Conservation (phyloP, 192 early-diverging fungal genomes). For the Backusella tarrabulga region DNA sequence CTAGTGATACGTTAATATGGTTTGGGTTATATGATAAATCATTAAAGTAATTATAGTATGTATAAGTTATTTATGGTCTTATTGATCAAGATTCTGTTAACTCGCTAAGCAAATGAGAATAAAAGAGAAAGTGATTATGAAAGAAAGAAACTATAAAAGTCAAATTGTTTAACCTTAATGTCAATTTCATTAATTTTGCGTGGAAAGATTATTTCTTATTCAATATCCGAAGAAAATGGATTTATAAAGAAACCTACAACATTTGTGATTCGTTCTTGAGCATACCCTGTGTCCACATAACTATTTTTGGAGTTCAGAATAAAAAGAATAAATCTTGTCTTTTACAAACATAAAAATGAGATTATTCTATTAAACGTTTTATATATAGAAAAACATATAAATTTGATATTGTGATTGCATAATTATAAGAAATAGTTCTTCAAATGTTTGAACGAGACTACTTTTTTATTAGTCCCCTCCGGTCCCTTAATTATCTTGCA, state of each 20-base stretch:
- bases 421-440: too few species aligned
- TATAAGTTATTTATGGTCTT: not conserved
- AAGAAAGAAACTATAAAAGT: not conserved
- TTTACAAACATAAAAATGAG: not conserved
- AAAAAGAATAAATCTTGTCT: not conserved
- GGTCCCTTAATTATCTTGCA: not conserved
- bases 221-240: not conserved
- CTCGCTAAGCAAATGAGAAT: not conserved
- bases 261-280: not conserved
- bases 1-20: too few species aligned
- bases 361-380: not conserved
- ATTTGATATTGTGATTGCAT: too few species aligned
- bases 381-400: not conserved
- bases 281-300: not conserved
- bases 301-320: not conserved
- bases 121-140: not conserved
- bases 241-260: not conserved
- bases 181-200: too few species aligned
- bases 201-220: not conserved
- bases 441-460: too few species aligned
- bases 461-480: too few species aligned
- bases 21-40: too few species aligned
- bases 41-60: not conserved
- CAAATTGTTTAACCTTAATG: not conserved
- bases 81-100: not conserved